Conservation (phyloP, 176 grass and related monocot genomes). For the Carex cristatella region DNA sequence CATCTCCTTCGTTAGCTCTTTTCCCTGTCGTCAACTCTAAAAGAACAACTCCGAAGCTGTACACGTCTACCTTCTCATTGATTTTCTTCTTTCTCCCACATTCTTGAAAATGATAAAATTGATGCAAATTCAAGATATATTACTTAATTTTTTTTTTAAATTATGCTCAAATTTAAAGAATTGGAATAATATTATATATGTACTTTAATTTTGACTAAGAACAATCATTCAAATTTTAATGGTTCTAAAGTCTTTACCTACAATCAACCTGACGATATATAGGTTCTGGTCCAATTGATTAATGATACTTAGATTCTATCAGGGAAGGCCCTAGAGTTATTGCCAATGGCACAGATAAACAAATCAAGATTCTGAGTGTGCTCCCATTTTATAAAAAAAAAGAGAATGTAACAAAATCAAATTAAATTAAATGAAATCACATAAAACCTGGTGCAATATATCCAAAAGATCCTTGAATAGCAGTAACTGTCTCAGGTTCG, state of each 20-base stretch:
- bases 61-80: conserved; percentile 56
- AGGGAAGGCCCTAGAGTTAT: too few species aligned
- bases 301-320: too few species aligned
- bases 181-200: too few species aligned
- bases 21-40: conserved; percentile 41
- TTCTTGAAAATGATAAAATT: conserved; percentile 15
- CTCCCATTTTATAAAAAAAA: neutral
- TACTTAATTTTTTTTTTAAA: neutral
- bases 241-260: too few species aligned
- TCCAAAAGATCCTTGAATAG: conserved; percentile 42
- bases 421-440: conserved; percentile 14
- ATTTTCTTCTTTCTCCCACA: conserved; percentile 29
- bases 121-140: neutral
- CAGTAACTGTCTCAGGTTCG: conserved; percentile 25
- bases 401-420: neutral
- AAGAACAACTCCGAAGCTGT: conserved; percentile 59
- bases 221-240: too few species aligned
- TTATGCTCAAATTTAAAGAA: neutral
- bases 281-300: too few species aligned
- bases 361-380: neutral
- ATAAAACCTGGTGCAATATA: conserved; percentile 54
- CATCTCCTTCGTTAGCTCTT: conserved; percentile 27
- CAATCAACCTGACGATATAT: too few species aligned
- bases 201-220: too few species aligned
- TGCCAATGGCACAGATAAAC: too few species aligned